Evolutionary conservation across 2,329 filamentous ascomycete species (phyloP).

Genomic region (Balansia obtecta): DNA sequence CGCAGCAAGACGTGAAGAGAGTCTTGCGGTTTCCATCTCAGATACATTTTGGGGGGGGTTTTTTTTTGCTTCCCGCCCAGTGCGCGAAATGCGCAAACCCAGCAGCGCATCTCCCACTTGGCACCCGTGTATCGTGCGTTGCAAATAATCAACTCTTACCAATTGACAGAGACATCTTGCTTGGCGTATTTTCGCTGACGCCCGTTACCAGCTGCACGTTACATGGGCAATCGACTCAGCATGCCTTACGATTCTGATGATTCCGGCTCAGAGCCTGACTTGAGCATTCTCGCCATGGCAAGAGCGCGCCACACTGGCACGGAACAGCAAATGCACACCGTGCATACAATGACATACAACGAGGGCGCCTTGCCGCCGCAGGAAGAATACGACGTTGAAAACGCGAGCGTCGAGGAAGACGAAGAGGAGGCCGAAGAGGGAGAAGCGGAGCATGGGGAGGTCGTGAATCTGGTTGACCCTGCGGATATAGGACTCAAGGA

Average conservation of each 20-base stretch:
- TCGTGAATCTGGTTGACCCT: conserved; percentile 35
- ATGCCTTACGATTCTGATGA: conserved; percentile 25
- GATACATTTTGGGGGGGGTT: no score
- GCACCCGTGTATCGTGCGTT: neutral
- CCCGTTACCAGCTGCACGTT: conserved; percentile 15
- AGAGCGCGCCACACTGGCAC: conserved; percentile 13
- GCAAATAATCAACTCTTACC: neutral
- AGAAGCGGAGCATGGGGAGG: conserved; percentile 24
- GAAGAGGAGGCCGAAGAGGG: conserved; percentile 24
- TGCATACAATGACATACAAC: conserved; percentile 19
- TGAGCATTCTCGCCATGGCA: conserved; percentile 24
- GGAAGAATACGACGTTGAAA: conserved; percentile 20
- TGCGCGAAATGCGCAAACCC: no score
- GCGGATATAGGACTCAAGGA: conserved; percentile 55
- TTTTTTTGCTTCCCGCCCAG: no score
- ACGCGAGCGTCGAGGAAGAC: conserved; percentile 20
- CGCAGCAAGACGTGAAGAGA: no score
- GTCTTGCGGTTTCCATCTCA: no score
- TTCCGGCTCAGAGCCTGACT: conserved; percentile 24
- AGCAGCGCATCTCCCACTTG: neutral
- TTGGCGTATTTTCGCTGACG: conserved; percentile 8
- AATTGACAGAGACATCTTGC: neutral
- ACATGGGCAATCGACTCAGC: conserved; percentile 20
- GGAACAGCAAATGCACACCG: conserved; percentile 14
- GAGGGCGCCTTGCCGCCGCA: conserved; percentile 15